Conservation (phyloP, 768 basidiomycete species). For the Boletus pseudopeckii region DNA sequence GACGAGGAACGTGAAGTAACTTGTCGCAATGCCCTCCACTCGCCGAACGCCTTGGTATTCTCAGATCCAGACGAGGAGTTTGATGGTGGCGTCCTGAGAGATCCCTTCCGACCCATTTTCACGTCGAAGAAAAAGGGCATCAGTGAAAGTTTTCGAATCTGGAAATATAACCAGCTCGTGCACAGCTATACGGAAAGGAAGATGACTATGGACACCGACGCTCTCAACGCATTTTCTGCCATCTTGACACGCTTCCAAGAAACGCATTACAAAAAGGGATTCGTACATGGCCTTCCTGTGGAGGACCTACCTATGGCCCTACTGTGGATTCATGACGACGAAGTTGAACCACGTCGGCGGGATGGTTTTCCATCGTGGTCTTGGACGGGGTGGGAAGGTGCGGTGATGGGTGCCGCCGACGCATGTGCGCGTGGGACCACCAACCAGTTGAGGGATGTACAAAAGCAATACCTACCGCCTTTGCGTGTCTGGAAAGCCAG, state of each 20-base stretch:
- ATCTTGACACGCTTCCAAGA: not conserved
- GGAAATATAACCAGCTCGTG: not conserved
- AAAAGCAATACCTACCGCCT: not conserved
- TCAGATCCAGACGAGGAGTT: not conserved
- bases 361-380: constrained; percentile 2
- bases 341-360: not conserved
- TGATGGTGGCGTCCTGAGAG: not conserved
- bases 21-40: not conserved
- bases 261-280: not conserved
- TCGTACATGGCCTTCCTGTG: not conserved
- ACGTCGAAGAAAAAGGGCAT: not conserved
- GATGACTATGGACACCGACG: not conserved
- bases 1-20: not conserved
- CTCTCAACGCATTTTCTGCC: not conserved
- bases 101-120: constrained; percentile 1
- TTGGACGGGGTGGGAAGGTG: constrained; percentile 5
- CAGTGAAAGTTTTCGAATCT: not conserved
- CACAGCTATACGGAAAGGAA: not conserved
- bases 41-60: not conserved
- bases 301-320: not conserved
- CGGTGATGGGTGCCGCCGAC: not conserved
- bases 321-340: not conserved
- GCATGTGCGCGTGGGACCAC: not conserved
- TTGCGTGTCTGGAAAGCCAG: not conserved
- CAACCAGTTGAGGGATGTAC: not conserved